phyloP scores from a whole-genome alignment of 2,329 filamentous ascomycete genomes.

The Apiospora marii region DNA sequence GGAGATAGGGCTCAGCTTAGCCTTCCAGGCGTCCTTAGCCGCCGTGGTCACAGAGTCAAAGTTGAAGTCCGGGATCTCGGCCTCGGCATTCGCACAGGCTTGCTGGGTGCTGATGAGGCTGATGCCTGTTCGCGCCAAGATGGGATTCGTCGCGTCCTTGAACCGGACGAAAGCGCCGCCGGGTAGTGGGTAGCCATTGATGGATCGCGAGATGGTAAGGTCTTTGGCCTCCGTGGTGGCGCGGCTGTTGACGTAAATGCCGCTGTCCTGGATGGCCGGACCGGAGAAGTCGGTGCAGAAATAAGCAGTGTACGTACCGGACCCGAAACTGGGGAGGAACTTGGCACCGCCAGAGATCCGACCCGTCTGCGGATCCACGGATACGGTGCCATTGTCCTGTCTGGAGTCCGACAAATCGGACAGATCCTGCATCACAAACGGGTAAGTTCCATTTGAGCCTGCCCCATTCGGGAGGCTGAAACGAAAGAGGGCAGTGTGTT shows the following conservation, averaged over 20 bases:
- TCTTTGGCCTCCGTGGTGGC: constrained; percentile 57
- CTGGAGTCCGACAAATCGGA: constrained; percentile 69
- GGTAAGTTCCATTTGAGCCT: constrained; percentile 51
- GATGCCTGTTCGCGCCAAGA: constrained; percentile 72
- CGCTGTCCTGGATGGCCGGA: constrained; percentile 63
- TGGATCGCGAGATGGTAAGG: constrained; percentile 56
- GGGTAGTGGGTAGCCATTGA: constrained; percentile 62
- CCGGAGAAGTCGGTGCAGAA: constrained; percentile 75
- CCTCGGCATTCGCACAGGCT: constrained; percentile 73
- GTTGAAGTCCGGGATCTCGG: constrained; percentile 73
- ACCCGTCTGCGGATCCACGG: constrained; percentile 62
- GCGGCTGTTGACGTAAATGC: constrained; percentile 67
- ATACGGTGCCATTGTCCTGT: constrained; percentile 62
- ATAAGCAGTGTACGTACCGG: constrained; percentile 65
- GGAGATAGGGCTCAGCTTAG: constrained; percentile 66
- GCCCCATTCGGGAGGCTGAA: constrained; percentile 64
- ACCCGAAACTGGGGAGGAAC: constrained; percentile 72
- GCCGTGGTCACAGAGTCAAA: constrained; percentile 61
- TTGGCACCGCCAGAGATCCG: constrained; percentile 68
- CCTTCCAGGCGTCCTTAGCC: constrained; percentile 65
- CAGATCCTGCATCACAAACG: constrained; percentile 71
- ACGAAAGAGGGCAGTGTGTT: constrained; percentile 71
- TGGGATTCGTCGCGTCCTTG: constrained; percentile 54
- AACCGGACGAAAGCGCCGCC: constrained; percentile 73
- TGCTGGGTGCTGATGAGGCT: constrained; percentile 73